Conservation (phyloP, 768 basidiomycete species). For the Gloeopeniophorella convolvens region DNA sequence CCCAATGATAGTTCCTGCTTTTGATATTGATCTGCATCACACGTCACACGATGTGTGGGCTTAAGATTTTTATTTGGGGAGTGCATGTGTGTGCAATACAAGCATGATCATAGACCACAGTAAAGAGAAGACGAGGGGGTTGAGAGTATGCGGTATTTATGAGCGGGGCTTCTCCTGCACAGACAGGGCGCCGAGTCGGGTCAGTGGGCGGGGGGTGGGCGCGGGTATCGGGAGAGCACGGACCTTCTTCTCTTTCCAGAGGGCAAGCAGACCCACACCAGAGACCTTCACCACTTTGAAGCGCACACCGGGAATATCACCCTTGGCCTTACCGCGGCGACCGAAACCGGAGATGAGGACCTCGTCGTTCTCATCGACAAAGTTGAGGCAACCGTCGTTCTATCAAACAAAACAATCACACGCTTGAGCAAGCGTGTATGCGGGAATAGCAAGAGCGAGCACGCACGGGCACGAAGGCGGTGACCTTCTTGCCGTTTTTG, state of each 20-base stretch:
- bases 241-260: slow-evolving; percentile 99
- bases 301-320: slow-evolving; percentile 99
- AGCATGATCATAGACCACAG: slow-evolving; percentile 10
- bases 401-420: slow-evolving; percentile 25
- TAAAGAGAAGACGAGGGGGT: not conserved
- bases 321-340: slow-evolving; percentile 99
- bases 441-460: not conserved
- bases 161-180: slow-evolving; percentile 34
- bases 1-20: not conserved
- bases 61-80: slow-evolving; percentile 10
- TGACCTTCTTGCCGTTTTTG: slow-evolving; percentile 99
- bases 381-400: slow-evolving; percentile 98
- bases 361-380: slow-evolving; percentile 99
- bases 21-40: not conserved
- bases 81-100: slow-evolving; percentile 18
- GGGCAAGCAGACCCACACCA: slow-evolving; percentile 94
- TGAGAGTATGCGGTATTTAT: slow-evolving; percentile 21
- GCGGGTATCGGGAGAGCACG: slow-evolving; percentile 22
- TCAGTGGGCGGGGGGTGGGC: slow-evolving; percentile 1
- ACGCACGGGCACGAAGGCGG: slow-evolving; percentile 96
- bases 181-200: not conserved
- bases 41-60: not conserved
- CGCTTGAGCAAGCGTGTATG: not conserved
- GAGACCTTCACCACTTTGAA: slow-evolving; percentile 99
- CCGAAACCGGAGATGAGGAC: slow-evolving; percentile 99